Conservation (phyloP, 169 alveolate species). For the Plasmodium sp. region DNA sequence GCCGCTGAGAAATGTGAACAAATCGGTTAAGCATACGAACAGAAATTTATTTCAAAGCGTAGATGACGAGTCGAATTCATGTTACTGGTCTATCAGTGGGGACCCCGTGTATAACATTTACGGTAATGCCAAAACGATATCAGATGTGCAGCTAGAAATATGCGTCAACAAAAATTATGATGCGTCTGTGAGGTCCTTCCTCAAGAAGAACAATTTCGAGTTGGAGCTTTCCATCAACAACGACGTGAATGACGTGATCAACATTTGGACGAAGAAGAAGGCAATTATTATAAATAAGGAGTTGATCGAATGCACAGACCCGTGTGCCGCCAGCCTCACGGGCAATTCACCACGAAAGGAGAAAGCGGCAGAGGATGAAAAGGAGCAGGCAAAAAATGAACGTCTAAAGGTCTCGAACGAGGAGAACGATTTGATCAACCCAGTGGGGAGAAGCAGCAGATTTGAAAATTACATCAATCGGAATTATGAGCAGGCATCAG, state of each 20-base stretch:
- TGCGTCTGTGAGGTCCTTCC: conserved; percentile 15
- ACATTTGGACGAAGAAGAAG: conserved; percentile 73
- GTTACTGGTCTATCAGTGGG: conserved; percentile 62
- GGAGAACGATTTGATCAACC: neutral
- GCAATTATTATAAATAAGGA: conserved; percentile 72
- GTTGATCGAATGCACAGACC: conserved; percentile 18
- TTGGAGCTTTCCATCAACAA: conserved; percentile 54
- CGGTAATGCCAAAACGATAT: conserved; percentile 67
- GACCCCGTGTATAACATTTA: conserved; percentile 73
- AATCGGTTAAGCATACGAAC: conserved; percentile 35
- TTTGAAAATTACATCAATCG: neutral
- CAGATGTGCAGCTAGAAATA: conserved; percentile 74
- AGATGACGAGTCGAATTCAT: neutral
- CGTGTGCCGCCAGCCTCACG: neutral
- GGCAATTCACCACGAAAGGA: neutral
- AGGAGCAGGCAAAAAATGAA: neutral
- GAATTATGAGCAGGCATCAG: conserved; percentile 2
- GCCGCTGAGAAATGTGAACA: conserved; percentile 46
- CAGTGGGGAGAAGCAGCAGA: neutral
- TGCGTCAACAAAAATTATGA: conserved; percentile 24
- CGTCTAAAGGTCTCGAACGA: neutral
- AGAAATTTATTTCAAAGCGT: conserved; percentile 19
- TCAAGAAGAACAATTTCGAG: conserved; percentile 61
- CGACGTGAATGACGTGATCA: conserved; percentile 23
- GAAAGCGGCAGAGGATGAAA: neutral